phyloP scores from a whole-genome alignment of 1,284 basidiomycete genomes.

The Cryptococcus sp. region DNA sequence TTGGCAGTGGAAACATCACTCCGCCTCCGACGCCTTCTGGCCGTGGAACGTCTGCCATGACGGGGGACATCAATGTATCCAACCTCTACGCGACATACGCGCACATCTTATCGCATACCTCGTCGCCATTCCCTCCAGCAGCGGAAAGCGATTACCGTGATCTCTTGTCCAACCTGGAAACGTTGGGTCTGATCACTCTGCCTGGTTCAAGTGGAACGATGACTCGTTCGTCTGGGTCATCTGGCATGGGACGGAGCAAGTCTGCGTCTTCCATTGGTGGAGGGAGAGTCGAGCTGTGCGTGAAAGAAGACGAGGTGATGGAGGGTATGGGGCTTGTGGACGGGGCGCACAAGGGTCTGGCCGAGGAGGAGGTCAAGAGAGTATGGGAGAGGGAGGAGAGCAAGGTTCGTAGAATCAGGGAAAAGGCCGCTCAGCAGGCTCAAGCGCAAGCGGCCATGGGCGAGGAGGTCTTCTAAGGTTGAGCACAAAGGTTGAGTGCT shows the following conservation, averaged over 20 bases:
- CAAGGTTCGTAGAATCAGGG: slow-evolving; percentile 23
- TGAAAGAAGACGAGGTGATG: slow-evolving; percentile 43
- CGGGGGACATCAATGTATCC: slow-evolving; percentile 25
- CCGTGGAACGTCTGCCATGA: slow-evolving; percentile 7
- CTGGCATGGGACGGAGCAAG: slow-evolving; percentile 4
- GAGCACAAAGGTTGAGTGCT: too few relatives aligned
- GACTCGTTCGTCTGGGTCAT: slow-evolving; percentile 20
- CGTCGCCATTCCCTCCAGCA: slow-evolving; percentile 47
- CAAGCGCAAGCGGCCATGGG: too few relatives aligned
- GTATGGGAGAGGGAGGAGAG: slow-evolving; percentile 40
- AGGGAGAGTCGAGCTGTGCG: slow-evolving; percentile 39
- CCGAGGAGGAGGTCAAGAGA: slow-evolving; percentile 39
- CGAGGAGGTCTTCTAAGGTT: too few relatives aligned
- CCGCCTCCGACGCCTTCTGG: slow-evolving; percentile 21
- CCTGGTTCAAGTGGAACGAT: slow-evolving; percentile 1
- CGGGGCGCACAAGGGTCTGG: slow-evolving; percentile 21
- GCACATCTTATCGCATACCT: slow-evolving; percentile 39
- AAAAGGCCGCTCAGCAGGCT: slow-evolving; percentile 12
- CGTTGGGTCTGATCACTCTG: slow-evolving; percentile 45
- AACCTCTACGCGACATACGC: slow-evolving; percentile 50
- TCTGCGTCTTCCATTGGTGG: slow-evolving; percentile 2
- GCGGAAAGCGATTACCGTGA: slow-evolving; percentile 52
- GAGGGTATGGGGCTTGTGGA: slow-evolving; percentile 33
- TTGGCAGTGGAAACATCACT: slow-evolving; percentile 17
- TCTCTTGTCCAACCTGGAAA: slow-evolving; percentile 51